Base-by-base conservation (phyloP, 768 basidiomycete genomes). In the Candolleomyces eurysporus region DNA sequence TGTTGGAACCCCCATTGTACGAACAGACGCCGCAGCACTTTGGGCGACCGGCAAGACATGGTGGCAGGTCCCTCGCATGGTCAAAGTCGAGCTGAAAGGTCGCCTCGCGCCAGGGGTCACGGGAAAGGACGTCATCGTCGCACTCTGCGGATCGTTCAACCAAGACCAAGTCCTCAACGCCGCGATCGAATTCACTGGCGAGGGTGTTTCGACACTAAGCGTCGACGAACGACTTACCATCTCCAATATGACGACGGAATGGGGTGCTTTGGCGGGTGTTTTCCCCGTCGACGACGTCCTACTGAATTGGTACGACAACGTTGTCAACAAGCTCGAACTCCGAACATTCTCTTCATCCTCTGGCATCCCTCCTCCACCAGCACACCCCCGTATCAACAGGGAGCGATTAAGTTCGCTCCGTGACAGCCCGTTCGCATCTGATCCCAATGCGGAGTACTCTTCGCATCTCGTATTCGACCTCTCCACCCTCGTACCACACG, bases 191-290 rank as follows among this genome's bases (percentile, higher is more conserved):
- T 99, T 99, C 72, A 87, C 89, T 0, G 97, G 97, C 11, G 88
- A 92, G 39, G 97, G 97, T 26, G 82, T 98, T 10, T 70, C 83
- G 17, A 81, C 85, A 17, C 79, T 99, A 53, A 75, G 85, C 4
- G 84, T 99, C 58, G 96, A 99, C 69, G 96, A 98, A 67, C 86
- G 97, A 46, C 81, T 99, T 50, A 96, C 96, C 0, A 98, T 98
- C 65, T 81, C 95, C n/a, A 98, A 99, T 74, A 99, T 98, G 97
- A 98, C 97, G 5, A 98, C 97, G 32, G 97, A 99, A 74, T 99
- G 97, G 97, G 97, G 97, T 48, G 97, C 97, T 2, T 84, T 99
- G 2, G 95, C 86, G 8, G 97, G 97, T 36, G 87, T 97, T 7
- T 98, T 99, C 79, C 96, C 96, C 0, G 88, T 93, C 5, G 97